These are phyloP conservation scores for Blastomyces emzantsi DNA, from an alignment of 2,329 filamentous ascomycete species.

Conservation along the genomic window DNA sequence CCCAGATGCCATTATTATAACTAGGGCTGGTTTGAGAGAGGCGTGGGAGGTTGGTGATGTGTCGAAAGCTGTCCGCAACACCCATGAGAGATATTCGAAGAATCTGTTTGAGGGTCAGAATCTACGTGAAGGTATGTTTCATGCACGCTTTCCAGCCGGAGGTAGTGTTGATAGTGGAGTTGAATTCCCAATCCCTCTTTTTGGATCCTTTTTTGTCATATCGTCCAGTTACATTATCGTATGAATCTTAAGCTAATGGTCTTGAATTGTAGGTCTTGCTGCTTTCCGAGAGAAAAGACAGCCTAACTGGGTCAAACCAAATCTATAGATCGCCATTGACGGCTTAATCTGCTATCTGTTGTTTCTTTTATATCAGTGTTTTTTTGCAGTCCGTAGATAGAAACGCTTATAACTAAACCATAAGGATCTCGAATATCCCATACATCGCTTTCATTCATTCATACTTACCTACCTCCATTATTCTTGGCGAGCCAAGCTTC, in stretches of 20 bases:
- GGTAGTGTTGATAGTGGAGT: too few relatives aligned
- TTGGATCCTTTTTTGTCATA: constrained; percentile 24
- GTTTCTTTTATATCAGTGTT: not conserved
- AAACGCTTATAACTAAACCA: not conserved
- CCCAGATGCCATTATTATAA: constrained; percentile 66
- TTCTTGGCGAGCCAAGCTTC: not conserved
- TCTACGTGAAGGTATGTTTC: constrained; percentile 64
- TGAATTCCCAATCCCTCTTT: constrained; percentile 22
- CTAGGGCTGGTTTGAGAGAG: constrained; percentile 56
- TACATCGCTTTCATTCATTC: not conserved
- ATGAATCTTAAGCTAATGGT: not conserved
- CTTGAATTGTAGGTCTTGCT: constrained; percentile 49
- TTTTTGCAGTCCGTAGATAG: not conserved
- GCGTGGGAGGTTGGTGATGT: constrained; percentile 61
- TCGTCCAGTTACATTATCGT: not conserved
- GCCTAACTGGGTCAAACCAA: constrained; percentile 68
- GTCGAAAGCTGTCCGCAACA: constrained; percentile 63
- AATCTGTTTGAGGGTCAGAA: constrained; percentile 76
- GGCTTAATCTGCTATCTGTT: not conserved
- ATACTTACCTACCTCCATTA: not conserved
- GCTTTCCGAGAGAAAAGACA: constrained; percentile 89
- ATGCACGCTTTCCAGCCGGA: too few relatives aligned
- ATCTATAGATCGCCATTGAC: constrained; percentile 38
- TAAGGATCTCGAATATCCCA: not conserved
- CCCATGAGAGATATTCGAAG: constrained; percentile 76